Evolutionary conservation across 2,329 filamentous ascomycete species (phyloP).

Genomic region (Paecilomyces fulvus): DNA sequence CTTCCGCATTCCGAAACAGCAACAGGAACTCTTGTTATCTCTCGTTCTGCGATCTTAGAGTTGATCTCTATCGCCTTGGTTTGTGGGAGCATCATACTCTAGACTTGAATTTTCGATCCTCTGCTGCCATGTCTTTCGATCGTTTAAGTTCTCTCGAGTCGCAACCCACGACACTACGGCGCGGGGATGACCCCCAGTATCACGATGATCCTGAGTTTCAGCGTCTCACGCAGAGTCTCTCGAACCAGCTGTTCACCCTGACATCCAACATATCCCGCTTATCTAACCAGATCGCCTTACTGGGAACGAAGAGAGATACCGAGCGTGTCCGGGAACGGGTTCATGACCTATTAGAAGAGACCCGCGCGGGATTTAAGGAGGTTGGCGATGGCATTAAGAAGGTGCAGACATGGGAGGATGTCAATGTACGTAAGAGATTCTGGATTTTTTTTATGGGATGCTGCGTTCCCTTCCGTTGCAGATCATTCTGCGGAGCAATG

Average conservation of each 20-base stretch:
- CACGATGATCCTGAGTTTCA: constrained; percentile 90
- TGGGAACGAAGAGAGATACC: constrained; percentile 87
- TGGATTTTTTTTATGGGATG: not conserved
- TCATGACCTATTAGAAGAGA: constrained; percentile 78
- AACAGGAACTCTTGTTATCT: not conserved
- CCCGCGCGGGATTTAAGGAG: constrained; percentile 76
- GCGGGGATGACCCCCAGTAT: constrained; percentile 65
- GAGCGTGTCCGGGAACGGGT: constrained; percentile 85
- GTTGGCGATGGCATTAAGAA: constrained; percentile 92
- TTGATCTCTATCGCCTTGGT: constrained; percentile 1
- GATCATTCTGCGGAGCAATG: not conserved
- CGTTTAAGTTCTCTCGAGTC: constrained; percentile 77
- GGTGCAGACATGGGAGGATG: constrained; percentile 76
- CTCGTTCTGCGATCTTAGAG: not conserved
- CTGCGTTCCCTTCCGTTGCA: not conserved
- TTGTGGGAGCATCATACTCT: constrained; percentile 3
- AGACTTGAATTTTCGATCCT: constrained; percentile 2
- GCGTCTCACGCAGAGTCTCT: constrained; percentile 70
- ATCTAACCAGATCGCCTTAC: constrained; percentile 70
- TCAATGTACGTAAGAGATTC: constrained; percentile 51
- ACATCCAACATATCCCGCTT: constrained; percentile 82
- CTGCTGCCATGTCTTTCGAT: constrained; percentile 72
- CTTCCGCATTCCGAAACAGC: constrained; percentile 5
- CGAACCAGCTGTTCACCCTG: constrained; percentile 80
- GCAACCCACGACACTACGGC: constrained; percentile 59